Base-by-base conservation (phyloP, 1,284 basidiomycete genomes). In the Schizopora paradoxa region DNA sequence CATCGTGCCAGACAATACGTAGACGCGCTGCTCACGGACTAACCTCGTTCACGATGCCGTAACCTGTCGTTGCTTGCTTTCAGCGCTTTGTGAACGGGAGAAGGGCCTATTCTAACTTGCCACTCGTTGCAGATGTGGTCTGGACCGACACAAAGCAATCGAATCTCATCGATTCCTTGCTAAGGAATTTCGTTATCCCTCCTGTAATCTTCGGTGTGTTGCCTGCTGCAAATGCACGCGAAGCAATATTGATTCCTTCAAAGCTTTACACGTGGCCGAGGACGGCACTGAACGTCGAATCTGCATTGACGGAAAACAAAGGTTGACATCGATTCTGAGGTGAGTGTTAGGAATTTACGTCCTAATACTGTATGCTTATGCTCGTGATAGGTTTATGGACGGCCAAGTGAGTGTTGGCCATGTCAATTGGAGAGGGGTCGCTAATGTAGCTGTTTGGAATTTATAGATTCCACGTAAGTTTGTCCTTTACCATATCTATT, bases 251-350 rank as follows among this genome's bases (percentile, higher is more conserved):
- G 41, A 34, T 19, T 18, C 19, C 7, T 19, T 19, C 13, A 8
- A 27, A 75, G 75, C 75, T 28, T 68, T 82, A 1, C 64, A 64
- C 37, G 60, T 54, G 16, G 73, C 77, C 44, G 73, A 77, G 7
- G 76, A 79, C 0, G 78, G 74, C 0, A 69, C 73, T 38, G 64
- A 68, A 32, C 61, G 74, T n/a, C 63, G 75, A 48, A 64, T 79
- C 41, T 88, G 86, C 52, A 82, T 87, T 10, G 86, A 87, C 52
- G 84, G 84, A 4, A 88, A 87, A 58, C 84, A 86, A 65, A 68
- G 84, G 34, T 60, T 86, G 40, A 86, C 82, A 0, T 84, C 83
- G 0, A 83, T 86, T 49, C 75, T 78, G 54, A 77, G 75, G 51
- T 51, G 22, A 4, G 45, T 32, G 18, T 26, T 22, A 29, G 28